Evolutionary conservation across 2,329 filamentous ascomycete species (phyloP), one percentile per base, ranked within the genome.

Genomic region (Calonectria montana): DNA sequence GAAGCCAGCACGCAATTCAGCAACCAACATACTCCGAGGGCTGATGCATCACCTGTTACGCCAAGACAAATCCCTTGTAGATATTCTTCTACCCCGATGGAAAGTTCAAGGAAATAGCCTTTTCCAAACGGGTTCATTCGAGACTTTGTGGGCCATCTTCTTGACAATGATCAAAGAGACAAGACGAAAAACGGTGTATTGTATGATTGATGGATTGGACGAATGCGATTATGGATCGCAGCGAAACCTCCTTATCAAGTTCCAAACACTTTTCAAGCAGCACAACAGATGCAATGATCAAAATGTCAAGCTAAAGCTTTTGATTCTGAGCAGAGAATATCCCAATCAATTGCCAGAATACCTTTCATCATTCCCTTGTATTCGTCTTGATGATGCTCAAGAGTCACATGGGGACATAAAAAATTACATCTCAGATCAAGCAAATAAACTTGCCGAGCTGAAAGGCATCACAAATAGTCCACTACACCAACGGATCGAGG

Each of bases 181-280:
- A 3, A n/a, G 18, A 16, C 9, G 6, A 2, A 12, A 23, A 2
- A 23, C n/a, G 2, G 35, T 61, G 4, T 39, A 61, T 25, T 61
- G 55, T 27, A n/a, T 70, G 3, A 18, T 70, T 1, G 68, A 70
- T 12, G 68, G 48, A 2, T 23, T 70, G 3, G 68, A 70, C 9
- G 68, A 70, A 31, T 70, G 68, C 48, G n/a, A 67, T 16, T 12
- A 47, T 4, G 21, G 35, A 12, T 67, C 68, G 4, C 31, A 25
- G 2, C 8, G 25, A 8, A 41, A 15, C 12, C n/a, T 61, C 18
- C 18, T 62, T 2, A 8, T 25, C 2, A 59, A 48, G 45, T n/a
- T 59, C 16, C n/a, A 37, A 21, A 23, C 31, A 3, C 55, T 41
- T 4, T n/a, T n/a, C n/a, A n/a, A n/a, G n/a, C n/a, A n/a, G n/a